Evolutionary conservation across 2,329 filamentous ascomycete species (phyloP).

Genomic region (Phoma sp.): DNA sequence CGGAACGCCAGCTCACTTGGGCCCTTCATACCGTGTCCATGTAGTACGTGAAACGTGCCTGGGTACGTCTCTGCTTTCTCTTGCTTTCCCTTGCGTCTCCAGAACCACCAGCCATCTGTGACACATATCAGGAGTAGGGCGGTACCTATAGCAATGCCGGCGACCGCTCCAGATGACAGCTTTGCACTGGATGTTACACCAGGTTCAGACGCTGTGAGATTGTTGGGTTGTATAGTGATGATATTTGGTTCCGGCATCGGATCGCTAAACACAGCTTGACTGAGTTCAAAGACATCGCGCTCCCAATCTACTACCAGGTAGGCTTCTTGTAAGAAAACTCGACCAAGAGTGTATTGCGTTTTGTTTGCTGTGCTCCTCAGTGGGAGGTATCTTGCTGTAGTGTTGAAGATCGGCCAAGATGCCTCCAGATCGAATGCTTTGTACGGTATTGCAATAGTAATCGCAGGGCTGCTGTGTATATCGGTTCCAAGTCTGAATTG

Average conservation of each 20-base stretch:
- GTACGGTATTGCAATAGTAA: constrained; percentile 55
- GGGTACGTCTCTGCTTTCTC: background rate
- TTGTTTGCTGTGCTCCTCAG: constrained; percentile 63
- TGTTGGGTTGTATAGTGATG: background rate
- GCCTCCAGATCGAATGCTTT: constrained; percentile 53
- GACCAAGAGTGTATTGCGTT: constrained; percentile 66
- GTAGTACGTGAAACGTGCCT: background rate
- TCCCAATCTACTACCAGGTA: constrained; percentile 56
- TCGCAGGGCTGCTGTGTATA: too few relatives aligned
- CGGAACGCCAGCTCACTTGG: background rate
- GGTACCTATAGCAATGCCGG: constrained; percentile 53
- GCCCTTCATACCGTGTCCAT: background rate
- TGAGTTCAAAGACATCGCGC: constrained; percentile 45
- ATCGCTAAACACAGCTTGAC: constrained; percentile 1
- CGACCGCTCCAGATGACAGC: too few relatives aligned
- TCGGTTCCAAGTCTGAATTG: too few relatives aligned
- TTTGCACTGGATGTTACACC: too few relatives aligned
- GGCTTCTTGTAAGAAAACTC: constrained; percentile 72
- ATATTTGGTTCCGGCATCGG: background rate
- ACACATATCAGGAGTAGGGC: constrained; percentile 43
- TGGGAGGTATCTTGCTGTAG: constrained; percentile 71
- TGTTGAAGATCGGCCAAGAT: constrained; percentile 62
- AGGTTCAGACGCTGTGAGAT: too few relatives aligned
- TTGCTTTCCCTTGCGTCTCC: constrained; percentile 32
- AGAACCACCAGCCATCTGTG: constrained; percentile 43